These are phyloP conservation scores for Colletotrichum spinosum DNA, from an alignment of 2,329 filamentous ascomycete species.

Conservation along the genomic window DNA sequence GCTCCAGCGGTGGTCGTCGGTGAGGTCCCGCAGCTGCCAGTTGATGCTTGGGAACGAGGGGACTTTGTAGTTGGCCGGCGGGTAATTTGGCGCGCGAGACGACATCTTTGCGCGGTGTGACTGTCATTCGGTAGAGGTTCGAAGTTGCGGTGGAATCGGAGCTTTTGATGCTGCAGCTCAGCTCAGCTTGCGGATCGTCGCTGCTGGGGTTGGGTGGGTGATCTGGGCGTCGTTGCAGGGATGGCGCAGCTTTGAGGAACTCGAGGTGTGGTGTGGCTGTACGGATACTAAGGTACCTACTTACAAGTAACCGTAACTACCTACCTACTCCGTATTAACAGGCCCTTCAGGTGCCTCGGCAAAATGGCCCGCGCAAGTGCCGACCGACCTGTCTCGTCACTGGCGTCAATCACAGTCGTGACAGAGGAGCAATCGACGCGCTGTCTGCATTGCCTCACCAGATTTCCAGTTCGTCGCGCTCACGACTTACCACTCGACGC, in stretches of 20 bases:
- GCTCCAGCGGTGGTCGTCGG: slow-evolving; percentile 58
- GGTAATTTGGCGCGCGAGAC: slow-evolving; percentile 42
- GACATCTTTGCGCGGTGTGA: slow-evolving; percentile 17
- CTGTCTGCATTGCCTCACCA: too few species aligned
- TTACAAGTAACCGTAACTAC: too few species aligned
- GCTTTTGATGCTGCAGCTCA: slow-evolving; percentile 12
- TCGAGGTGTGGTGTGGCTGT: slow-evolving; percentile 18
- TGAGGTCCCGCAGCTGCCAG: slow-evolving; percentile 69
- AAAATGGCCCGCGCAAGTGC: slow-evolving; percentile 35
- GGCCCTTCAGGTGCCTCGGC: slow-evolving; percentile 43
- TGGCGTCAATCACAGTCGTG: slow-evolving; percentile 11
- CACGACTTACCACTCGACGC: background rate
- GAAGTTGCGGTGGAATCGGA: slow-evolving; percentile 10
- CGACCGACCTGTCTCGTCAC: slow-evolving; percentile 25
- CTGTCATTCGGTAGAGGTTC: slow-evolving; percentile 27
- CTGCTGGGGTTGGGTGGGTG: slow-evolving; percentile 22
- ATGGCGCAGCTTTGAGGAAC: slow-evolving; percentile 25
- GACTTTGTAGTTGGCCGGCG: slow-evolving; percentile 67
- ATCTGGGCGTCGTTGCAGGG: slow-evolving; percentile 30
- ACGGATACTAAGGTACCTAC: too few species aligned
- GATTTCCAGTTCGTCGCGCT: too few species aligned
- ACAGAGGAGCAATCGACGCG: background rate
- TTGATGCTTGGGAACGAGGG: slow-evolving; percentile 87
- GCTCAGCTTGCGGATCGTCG: slow-evolving; percentile 8
- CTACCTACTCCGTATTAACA: slow-evolving; percentile 18